phyloP scores from a whole-genome alignment of 257 asterid species.

The Agastache rugosa region DNA sequence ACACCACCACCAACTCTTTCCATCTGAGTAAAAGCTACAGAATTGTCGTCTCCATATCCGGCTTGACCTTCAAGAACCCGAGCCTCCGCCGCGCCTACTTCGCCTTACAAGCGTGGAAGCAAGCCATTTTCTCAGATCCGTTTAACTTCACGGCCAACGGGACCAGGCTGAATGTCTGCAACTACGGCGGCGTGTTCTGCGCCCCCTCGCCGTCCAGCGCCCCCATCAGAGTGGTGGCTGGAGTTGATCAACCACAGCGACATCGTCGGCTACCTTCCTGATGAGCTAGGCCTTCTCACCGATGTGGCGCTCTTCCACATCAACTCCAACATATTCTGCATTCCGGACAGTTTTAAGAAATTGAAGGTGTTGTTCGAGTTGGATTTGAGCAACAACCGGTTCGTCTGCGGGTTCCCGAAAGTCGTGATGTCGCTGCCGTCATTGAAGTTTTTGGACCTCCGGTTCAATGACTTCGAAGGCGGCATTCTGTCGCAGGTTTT shows the following conservation, averaged over 20 bases:
- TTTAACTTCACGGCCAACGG: slow-evolving; percentile 53
- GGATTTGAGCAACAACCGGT: too few species aligned
- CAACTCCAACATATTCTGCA: slow-evolving; percentile 57
- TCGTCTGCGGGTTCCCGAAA: too few species aligned
- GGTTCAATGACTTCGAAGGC: slow-evolving; percentile 66
- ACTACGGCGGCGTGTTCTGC: slow-evolving; percentile 61
- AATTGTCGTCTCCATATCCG: too few species aligned
- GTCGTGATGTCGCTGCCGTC: too few species aligned
- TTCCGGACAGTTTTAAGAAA: too few species aligned
- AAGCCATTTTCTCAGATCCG: slow-evolving; percentile 60
- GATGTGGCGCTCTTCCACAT: slow-evolving; percentile 61
- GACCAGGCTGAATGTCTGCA: slow-evolving; percentile 53
- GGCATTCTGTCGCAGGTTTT: slow-evolving; percentile 49
- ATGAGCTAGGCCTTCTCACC: slow-evolving; percentile 55
- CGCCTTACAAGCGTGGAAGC: slow-evolving; percentile 60
- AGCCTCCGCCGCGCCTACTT: too few species aligned
- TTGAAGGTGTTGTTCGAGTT: too few species aligned
- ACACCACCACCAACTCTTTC: too few species aligned
- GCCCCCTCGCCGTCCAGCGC: slow-evolving; percentile 40
- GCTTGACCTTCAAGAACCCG: too few species aligned
- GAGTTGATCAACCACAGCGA: slow-evolving; percentile 63
- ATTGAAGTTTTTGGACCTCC: slow-evolving; percentile 55
- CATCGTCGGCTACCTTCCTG: slow-evolving; percentile 57
- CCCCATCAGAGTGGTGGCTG: slow-evolving; percentile 50
- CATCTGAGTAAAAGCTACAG: too few species aligned